Conservation (phyloP, 768 basidiomycete species). For the Pulveroboletus ravenelii region DNA sequence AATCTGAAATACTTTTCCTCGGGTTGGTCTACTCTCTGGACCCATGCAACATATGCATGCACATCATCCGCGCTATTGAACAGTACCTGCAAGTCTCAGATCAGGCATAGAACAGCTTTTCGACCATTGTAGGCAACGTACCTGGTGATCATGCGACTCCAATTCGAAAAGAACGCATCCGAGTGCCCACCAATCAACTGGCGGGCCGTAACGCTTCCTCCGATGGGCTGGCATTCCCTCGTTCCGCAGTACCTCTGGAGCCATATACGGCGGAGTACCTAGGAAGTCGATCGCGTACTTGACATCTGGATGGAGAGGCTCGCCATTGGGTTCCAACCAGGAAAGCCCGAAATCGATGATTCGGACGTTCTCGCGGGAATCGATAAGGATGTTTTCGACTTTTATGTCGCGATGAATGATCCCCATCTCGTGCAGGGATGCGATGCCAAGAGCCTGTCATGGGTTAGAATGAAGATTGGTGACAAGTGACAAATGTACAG, state of each 20-base stretch:
- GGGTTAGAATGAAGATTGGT: neutral
- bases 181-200: constrained; percentile 40
- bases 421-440: constrained; percentile 50
- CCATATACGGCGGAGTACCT: constrained; percentile 38
- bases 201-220: constrained; percentile 26
- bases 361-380: constrained; percentile 35
- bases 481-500: neutral
- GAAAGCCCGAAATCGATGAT: constrained; percentile 42
- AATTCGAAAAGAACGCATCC: constrained; percentile 40
- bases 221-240: constrained; percentile 1
- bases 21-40: neutral
- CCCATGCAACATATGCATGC: constrained; percentile 21
- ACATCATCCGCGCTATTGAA: constrained; percentile 26
- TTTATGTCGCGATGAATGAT: constrained; percentile 70
- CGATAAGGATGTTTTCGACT: constrained; percentile 64
- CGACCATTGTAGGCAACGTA: constrained; percentile 6
- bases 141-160: constrained; percentile 25
- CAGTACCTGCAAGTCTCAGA: constrained; percentile 24
- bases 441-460: constrained; percentile 37
- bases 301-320: constrained; percentile 8
- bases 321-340: constrained; percentile 12
- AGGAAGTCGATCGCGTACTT: constrained; percentile 24
- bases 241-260: constrained; percentile 38
- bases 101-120: neutral
- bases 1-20: constrained; percentile 23